Evolutionary conservation across 768 basidiomycete species (phyloP).

Genomic region (Cubamyces sp.): DNA sequence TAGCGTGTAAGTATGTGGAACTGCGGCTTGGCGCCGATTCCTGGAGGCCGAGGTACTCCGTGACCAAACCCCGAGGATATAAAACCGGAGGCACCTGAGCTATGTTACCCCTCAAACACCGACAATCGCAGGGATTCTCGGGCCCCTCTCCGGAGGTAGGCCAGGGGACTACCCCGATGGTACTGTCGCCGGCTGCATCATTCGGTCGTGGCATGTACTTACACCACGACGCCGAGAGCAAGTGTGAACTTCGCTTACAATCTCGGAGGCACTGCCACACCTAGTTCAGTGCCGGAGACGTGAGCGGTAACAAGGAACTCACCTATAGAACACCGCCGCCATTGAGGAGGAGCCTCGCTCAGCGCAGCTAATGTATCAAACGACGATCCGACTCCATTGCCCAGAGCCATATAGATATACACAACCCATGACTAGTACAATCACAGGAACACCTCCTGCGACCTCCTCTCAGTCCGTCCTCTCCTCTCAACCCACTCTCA

Average conservation of each 20-base stretch:
- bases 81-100: background rate
- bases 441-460: background rate
- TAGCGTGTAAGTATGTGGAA: background rate
- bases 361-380: background rate
- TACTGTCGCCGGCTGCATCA: too few relatives aligned
- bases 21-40: too few relatives aligned
- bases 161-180: background rate
- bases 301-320: too few relatives aligned
- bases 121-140: too few relatives aligned
- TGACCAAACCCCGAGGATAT: background rate
- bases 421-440: background rate
- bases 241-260: too few relatives aligned
- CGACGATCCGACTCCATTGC: background rate
- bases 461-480: background rate
- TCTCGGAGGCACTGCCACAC: too few relatives aligned
- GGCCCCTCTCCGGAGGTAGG: background rate
- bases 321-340: too few relatives aligned
- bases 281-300: background rate
- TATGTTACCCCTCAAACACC: too few relatives aligned
- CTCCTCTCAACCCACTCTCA: constrained; percentile 6
- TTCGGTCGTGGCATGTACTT: too few relatives aligned
- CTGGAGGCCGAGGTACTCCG: too few relatives aligned
- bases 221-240: too few relatives aligned
- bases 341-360: background rate
- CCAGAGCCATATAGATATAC: constrained; percentile 16